Evolutionary conservation across 176 grass and related monocot species (phyloP).

Genomic region (Puccinellia tenuiflora): DNA sequence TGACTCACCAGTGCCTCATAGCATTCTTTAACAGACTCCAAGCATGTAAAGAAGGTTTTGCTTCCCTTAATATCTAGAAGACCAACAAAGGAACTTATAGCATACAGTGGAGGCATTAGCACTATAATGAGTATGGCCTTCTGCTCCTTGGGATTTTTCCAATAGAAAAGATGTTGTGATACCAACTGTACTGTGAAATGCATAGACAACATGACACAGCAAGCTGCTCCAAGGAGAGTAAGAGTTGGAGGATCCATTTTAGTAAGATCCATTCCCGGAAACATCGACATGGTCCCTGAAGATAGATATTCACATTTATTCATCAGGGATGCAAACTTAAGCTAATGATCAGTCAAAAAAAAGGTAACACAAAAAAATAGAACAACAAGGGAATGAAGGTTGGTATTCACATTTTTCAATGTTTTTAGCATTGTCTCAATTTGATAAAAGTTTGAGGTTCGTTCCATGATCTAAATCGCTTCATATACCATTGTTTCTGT

Average conservation of each 20-base stretch:
- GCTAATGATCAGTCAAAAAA: background rate
- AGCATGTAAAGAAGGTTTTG: slow-evolving; percentile 81
- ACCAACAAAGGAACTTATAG: slow-evolving; percentile 83
- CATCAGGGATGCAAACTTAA: background rate
- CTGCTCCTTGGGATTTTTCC: slow-evolving; percentile 99
- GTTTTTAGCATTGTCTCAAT: background rate
- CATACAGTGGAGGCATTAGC: slow-evolving; percentile 93
- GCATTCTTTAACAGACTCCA: slow-evolving; percentile 97
- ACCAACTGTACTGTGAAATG: slow-evolving; percentile 95
- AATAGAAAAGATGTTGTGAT: slow-evolving; percentile 97
- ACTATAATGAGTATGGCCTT: slow-evolving; percentile 93
- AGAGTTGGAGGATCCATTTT: slow-evolving; percentile 82
- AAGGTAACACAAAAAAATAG: background rate
- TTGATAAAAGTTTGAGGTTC: background rate
- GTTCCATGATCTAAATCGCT: background rate
- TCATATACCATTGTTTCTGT: background rate
- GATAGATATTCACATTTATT: slow-evolving; percentile 22
- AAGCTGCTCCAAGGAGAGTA: slow-evolving; percentile 80
- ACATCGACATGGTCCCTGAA: slow-evolving; percentile 41
- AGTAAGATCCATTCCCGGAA: slow-evolving; percentile 66
- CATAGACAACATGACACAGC: slow-evolving; percentile 84
- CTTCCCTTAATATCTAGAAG: slow-evolving; percentile 93
- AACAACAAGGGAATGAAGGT: background rate
- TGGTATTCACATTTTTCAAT: background rate
- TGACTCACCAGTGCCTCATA: slow-evolving; percentile 90